These are phyloP conservation scores for Climacium dendroides DNA, from an alignment of 225 moss, liverwort and hornwort species.

Conservation along the genomic window DNA sequence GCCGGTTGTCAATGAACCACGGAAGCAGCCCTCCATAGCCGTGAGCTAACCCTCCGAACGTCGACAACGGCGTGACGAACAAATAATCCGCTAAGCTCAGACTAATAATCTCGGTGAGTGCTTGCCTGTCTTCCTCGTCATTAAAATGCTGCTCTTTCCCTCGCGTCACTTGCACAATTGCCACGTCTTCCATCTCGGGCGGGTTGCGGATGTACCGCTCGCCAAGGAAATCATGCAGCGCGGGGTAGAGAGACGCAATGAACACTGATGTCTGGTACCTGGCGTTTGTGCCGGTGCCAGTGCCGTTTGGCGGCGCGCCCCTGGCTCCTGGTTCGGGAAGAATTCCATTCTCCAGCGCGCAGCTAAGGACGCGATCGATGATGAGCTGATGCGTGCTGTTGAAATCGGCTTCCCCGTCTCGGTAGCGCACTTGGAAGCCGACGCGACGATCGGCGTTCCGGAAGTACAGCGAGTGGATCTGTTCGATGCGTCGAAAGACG, in stretches of 20 bases:
- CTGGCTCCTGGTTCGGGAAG: constrained; percentile 28
- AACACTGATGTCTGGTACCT: constrained; percentile 35
- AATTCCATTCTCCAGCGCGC: constrained; percentile 50
- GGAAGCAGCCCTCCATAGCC: constrained; percentile 64
- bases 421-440: constrained; percentile 70
- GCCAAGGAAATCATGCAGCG: constrained; percentile 56
- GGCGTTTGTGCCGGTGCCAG: not conserved
- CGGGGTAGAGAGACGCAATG: constrained; percentile 62
- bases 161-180: constrained; percentile 57
- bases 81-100: constrained; percentile 65
- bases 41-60: constrained; percentile 78
- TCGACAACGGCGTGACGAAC: constrained; percentile 77
- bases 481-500: constrained; percentile 56
- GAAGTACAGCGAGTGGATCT: constrained; percentile 48
- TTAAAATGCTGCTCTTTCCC: constrained; percentile 65
- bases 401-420: constrained; percentile 42
- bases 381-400: constrained; percentile 32
- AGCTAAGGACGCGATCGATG: constrained; percentile 39
- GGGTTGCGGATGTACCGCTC: constrained; percentile 56
- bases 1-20: constrained; percentile 70
- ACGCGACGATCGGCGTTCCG: constrained; percentile 53
- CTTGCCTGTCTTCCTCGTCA: constrained; percentile 69
- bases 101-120: constrained; percentile 55
- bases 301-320: not conserved
- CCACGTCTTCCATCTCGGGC: constrained; percentile 42